A percentile compares a stretch with the other conserved stretches of the same genome.
Evolutionary conservation across 495 filamentous ascomycete species (phyloP).

Genomic region (Hypoxylon lienhwacheense): DNA sequence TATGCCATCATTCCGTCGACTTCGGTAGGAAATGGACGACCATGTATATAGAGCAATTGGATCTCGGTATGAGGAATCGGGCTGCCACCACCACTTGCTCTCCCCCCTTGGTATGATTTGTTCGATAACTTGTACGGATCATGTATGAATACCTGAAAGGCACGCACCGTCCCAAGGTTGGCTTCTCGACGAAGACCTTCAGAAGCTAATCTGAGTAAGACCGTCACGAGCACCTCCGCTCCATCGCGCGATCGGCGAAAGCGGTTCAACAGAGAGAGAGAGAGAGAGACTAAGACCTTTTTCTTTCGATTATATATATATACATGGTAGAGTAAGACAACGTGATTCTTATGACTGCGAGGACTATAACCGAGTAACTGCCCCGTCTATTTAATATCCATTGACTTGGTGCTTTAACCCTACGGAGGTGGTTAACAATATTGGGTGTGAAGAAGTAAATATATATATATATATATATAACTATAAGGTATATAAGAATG

Average conservation of each 20-base stretch:
- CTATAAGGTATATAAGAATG: too few species aligned
- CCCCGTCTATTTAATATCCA: too few species aligned
- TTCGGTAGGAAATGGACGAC: conserved; percentile 9
- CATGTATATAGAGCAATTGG: neutral
- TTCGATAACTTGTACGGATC: conserved; percentile 15
- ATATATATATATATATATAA: too few species aligned
- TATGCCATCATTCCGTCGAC: neutral
- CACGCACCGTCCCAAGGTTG: too few species aligned
- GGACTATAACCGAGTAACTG: too few species aligned
- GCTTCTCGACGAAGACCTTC: conserved; percentile 3
- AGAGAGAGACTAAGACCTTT: conserved; percentile 19
- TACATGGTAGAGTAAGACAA: conserved; percentile 1
- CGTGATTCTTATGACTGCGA: neutral
- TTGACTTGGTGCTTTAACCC: too few species aligned
- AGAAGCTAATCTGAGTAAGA: conserved; percentile 24
- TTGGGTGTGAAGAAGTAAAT: too few species aligned
- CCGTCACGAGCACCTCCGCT: conserved; percentile 1
- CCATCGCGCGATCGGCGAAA: conserved; percentile 4
- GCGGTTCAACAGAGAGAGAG: neutral
- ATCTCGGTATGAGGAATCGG: conserved; percentile 12
- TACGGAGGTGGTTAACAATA: too few species aligned
- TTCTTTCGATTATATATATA: too few species aligned
- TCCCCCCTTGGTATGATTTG: neutral
- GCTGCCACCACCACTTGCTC: conserved; percentile 5
- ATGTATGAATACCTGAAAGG: conserved; percentile 1